Percentiles rank a stretch among this genome's conserved stretches.
phyloP scores from a whole-genome alignment of 2,329 filamentous ascomycete species.

The Penicillium brevicompactum region DNA sequence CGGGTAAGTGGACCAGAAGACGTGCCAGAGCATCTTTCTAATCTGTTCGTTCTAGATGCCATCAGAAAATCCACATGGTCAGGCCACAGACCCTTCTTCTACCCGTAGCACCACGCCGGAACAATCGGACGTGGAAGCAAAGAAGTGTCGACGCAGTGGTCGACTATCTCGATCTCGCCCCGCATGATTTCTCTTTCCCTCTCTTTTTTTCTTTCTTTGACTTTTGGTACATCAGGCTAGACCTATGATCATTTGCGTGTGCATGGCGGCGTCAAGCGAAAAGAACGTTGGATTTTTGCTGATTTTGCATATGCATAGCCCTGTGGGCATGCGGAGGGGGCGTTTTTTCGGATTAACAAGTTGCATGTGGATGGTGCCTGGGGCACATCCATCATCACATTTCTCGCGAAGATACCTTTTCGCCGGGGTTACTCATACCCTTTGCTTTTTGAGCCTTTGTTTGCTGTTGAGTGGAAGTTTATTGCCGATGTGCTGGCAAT shows the following conservation, averaged over 20 bases:
- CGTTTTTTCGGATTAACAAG: constrained; percentile 19
- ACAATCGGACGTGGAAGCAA: constrained; percentile 6
- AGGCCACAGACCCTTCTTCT: constrained; percentile 7
- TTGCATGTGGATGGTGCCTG: constrained; percentile 24
- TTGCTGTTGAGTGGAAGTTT: not conserved
- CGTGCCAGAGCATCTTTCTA: not conserved
- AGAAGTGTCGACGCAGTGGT: constrained; percentile 21
- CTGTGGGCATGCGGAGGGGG: constrained; percentile 13
- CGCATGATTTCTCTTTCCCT: constrained; percentile 4
- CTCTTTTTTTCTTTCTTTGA: constrained; percentile 9
- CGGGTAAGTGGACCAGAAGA: constrained; percentile 23
- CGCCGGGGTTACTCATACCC: not conserved
- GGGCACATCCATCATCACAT: constrained; percentile 18
- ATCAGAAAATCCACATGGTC: constrained; percentile 17
- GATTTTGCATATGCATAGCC: constrained; percentile 16
- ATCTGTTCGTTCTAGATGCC: constrained; percentile 15
- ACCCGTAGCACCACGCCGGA: constrained; percentile 7
- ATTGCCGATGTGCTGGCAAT: not conserved
- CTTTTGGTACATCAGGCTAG: constrained; percentile 1
- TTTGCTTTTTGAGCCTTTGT: constrained; percentile 2
- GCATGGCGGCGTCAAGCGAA: constrained; percentile 12
- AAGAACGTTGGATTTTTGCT: not conserved
- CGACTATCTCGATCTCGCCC: constrained; percentile 21
- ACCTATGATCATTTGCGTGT: constrained; percentile 18
- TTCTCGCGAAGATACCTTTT: constrained; percentile 10